Base-by-base conservation (phyloP, 2,329 filamentous ascomycete genomes). In the Trichophyton mentagrophytes region DNA sequence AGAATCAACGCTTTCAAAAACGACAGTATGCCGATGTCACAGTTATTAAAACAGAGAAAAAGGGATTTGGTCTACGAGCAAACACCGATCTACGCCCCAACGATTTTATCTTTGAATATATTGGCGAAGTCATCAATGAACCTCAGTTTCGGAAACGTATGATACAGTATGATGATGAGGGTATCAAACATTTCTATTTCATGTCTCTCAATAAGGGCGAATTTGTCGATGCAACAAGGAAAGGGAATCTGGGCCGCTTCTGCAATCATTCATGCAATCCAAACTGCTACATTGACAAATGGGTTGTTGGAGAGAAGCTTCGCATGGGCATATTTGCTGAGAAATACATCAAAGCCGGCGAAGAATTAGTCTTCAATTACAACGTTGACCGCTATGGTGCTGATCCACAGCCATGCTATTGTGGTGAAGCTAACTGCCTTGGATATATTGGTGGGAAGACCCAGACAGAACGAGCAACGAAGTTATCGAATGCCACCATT, bases 181-280 rank as follows among this genome's bases (percentile, higher is more conserved):
- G 91, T 63, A 96, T 99, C 80, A 96, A 95, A 74, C 93, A 99
- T 75, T 99, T 99, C 74, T 99, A 99, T 76, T 99, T 99, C 78
- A 99, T 99, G 93, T 97, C 93, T 30, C 85, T 99, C 64, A 95
- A 85, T 70, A 95, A 95, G 73, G 89, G 86, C 69, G 93, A 97
- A 73, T 99, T 97, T 70, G 90, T 99, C 62, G 93, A 99, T 75
- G 93, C 93, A 22, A 99, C 93, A 8, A 95, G 93, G 72, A 95
- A 90, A 72, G 93, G 93, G 58, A 97, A 97, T 67, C 82, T 99
- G 4, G 93, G 91, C 58, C 86, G 93, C 33, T 99, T 99, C 71
- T 99, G 93, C 82, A 99, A 99, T 70, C 93, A 99, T 73, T 97
- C 93, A 7, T 99, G 93, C 81, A 96, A 93, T 72, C 93, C 93